These are phyloP conservation scores for Calvatia gigantea DNA, from an alignment of 768 basidiomycete genomes.

Conservation along the genomic window DNA sequence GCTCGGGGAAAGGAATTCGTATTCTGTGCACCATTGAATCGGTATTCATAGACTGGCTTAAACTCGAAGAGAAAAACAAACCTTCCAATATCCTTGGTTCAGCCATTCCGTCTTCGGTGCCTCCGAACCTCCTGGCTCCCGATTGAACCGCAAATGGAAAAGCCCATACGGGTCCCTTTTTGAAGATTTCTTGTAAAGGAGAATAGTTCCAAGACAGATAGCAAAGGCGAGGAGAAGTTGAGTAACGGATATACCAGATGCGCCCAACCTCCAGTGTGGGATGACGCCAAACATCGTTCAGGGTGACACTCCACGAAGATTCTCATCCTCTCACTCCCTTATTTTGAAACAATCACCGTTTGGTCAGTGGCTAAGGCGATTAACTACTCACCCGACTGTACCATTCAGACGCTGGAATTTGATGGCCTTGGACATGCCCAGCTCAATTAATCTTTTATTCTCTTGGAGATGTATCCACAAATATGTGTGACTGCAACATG, in stretches of 20 bases:
- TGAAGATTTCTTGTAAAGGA: background rate
- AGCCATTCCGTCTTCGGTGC: constrained; percentile 61
- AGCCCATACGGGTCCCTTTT: constrained; percentile 42
- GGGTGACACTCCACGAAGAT: too few relatives aligned
- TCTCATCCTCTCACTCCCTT: too few relatives aligned
- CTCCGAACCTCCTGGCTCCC: constrained; percentile 29
- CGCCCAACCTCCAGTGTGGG: too few relatives aligned
- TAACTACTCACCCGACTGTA: too few relatives aligned
- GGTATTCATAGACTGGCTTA: background rate
- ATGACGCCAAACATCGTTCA: too few relatives aligned
- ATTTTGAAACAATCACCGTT: too few relatives aligned
- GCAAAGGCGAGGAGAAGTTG: background rate
- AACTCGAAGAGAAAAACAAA: constrained; percentile 20
- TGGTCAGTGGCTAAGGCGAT: too few relatives aligned
- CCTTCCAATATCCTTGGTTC: constrained; percentile 73
- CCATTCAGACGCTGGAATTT: too few relatives aligned
- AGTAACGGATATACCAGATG: background rate
- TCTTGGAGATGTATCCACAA: too few relatives aligned
- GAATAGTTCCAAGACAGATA: background rate
- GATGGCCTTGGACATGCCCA: too few relatives aligned
- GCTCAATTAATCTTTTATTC: too few relatives aligned
- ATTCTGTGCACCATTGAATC: constrained; percentile 28
- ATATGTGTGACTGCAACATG: too few relatives aligned
- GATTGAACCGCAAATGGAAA: constrained; percentile 55
- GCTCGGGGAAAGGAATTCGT: constrained; percentile 51